Base-by-base conservation (phyloP, 2,329 filamentous ascomycete genomes). In the Verticillium tricorpus region DNA sequence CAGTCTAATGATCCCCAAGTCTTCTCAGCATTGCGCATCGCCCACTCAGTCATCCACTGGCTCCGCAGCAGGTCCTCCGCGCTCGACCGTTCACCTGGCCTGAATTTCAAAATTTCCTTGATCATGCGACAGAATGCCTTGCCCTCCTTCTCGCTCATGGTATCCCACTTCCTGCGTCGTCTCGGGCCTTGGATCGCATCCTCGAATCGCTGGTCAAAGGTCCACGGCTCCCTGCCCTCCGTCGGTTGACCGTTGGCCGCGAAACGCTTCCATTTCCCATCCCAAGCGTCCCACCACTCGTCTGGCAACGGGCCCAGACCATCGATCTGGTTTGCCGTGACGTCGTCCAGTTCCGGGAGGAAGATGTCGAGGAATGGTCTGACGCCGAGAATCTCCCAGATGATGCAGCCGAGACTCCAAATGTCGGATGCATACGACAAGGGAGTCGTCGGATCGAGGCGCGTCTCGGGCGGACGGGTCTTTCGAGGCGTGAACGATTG, bases 401-500 rank as follows among this genome's bases (percentile, higher is more conserved):
- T 72, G 0, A 68, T 60, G 59, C 68, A 73, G 1, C 67, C 71
- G 15, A 75, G 69, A 7, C 67, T 69, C 74, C 72, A 75, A 28
- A 75, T 73, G 34, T 75, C 72, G 1, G 70, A 69, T 56, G 67
- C 39, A 54, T 70, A 74, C 9, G 69, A 70, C 6, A 74, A 63
- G 35, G 72, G 67, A 15, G 60, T 65, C 12, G 62, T 59, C 39
- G 69, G 65, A 50, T 73, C 68, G 61, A 76, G 74, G 4, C 66
- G 64, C 58, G 61, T 62, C 62, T 74, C 73, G 0, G 72, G 73
- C 12, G 72, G 68, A 11, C 67, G 67, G 34, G 62, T 59, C 31
- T 0, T 66, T 19, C 69, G 66, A 1, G 68, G 69, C 8, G 68
- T 68, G 34, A 64, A 64, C 31, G 69, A 71, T 22, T 66, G 45